phyloP scores from a whole-genome alignment of 116 monocot species.

The Trichopus zeylanicus region DNA sequence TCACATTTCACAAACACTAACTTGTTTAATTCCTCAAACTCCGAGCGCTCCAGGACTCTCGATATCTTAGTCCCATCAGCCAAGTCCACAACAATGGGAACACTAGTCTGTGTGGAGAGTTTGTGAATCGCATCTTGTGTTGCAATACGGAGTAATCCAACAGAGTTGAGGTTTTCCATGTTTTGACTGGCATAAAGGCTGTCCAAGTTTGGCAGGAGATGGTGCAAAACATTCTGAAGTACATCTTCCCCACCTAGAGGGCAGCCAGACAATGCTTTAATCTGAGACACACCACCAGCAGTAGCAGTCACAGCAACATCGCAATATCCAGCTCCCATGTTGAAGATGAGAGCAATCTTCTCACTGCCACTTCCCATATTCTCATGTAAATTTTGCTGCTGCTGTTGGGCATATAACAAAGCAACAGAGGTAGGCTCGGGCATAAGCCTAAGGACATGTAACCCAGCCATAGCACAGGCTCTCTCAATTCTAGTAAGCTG shows the following conservation, averaged over 20 bases:
- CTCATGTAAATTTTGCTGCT: conserved; percentile 39
- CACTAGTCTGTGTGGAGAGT: conserved; percentile 33
- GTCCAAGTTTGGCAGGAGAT: conserved; percentile 47
- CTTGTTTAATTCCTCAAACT: conserved; percentile 43
- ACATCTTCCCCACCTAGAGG: conserved; percentile 68
- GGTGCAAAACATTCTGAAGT: conserved; percentile 44
- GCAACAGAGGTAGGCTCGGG: conserved; percentile 79
- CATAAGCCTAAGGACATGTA: conserved; percentile 61
- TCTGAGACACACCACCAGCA: conserved; percentile 75
- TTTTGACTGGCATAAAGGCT: conserved; percentile 19
- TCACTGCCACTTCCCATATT: conserved; percentile 55
- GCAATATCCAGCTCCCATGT: conserved; percentile 80
- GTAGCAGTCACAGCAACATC: conserved; percentile 62
- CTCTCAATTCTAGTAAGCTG: conserved; percentile 75
- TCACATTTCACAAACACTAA: conserved; percentile 49
- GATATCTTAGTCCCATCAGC: conserved; percentile 25
- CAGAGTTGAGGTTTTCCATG: conserved; percentile 25
- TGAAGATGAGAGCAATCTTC: conserved; percentile 74
- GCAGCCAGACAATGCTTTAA: conserved; percentile 42
- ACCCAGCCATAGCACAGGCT: conserved; percentile 75
- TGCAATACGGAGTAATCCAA: conserved; percentile 35
- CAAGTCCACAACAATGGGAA: conserved; percentile 37
- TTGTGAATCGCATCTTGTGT: conserved; percentile 52
- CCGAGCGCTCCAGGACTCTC: conserved; percentile 21
- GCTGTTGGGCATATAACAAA: conserved; percentile 66